Evolutionary conservation across 495 filamentous ascomycete genomes (phyloP).

Genomic region (Cenococcum geophilum): DNA sequence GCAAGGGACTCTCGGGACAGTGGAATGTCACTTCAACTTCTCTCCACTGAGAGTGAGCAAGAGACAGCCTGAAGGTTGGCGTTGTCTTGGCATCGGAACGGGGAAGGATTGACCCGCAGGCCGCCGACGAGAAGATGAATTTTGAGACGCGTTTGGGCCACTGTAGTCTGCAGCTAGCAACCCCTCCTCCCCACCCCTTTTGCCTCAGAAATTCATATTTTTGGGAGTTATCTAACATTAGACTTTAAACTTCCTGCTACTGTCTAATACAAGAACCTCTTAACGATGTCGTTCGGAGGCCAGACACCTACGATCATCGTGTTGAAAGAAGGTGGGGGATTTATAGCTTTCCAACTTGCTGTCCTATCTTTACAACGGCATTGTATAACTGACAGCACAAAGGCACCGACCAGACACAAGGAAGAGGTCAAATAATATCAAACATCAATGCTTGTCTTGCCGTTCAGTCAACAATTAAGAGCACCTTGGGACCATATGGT

Average conservation of each 20-base stretch:
- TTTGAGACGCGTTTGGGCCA: conserved; percentile 7
- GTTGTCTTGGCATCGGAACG: not conserved
- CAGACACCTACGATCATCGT: conserved; percentile 98
- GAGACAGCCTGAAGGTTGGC: conserved; percentile 1
- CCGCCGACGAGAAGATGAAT: conserved; percentile 5
- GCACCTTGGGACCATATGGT: conserved; percentile 94
- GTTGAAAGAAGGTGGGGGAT: conserved; percentile 79
- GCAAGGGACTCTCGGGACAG: not conserved
- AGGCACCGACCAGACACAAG: conserved; percentile 97
- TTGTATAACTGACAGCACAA: conserved; percentile 22
- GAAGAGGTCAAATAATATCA: conserved; percentile 92
- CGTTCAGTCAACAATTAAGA: conserved; percentile 93
- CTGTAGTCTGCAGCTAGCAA: not conserved
- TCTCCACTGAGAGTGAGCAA: not conserved
- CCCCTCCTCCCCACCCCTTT: not conserved
- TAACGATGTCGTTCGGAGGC: conserved; percentile 86
- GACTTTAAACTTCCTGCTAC: conserved; percentile 32
- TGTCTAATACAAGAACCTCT: conserved; percentile 13
- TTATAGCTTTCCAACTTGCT: conserved; percentile 2
- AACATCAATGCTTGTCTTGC: conserved; percentile 98
- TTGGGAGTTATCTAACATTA: conserved; percentile 6
- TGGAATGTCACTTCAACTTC: not conserved
- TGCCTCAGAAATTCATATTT: conserved; percentile 10
- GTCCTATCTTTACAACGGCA: not conserved
- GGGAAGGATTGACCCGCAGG: not conserved